Evolutionary conservation across 2,329 filamentous ascomycete species (phyloP).

Genomic region (Gyromitra esculenta): DNA sequence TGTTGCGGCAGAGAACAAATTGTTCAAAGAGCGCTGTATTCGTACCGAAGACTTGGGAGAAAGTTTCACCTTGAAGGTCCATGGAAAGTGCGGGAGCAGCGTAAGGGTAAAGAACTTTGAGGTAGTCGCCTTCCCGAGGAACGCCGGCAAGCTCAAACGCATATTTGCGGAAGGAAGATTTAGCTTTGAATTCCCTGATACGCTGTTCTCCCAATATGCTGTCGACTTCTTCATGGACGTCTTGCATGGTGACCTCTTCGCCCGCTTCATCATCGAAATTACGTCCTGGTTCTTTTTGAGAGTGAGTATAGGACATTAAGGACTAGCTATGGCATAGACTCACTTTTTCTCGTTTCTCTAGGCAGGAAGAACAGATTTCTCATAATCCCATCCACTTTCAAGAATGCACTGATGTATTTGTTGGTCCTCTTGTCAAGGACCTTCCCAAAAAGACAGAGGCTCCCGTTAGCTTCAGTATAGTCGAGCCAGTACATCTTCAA

Average conservation of each 20-base stretch:
- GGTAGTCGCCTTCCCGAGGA: constrained; percentile 87
- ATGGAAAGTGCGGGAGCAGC: constrained; percentile 78
- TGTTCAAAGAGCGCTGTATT: constrained; percentile 97
- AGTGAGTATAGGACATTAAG: constrained; percentile 16
- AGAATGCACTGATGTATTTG: constrained; percentile 86
- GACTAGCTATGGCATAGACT: constrained; percentile 9
- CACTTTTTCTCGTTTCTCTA: constrained; percentile 69
- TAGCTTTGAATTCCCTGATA: constrained; percentile 92
- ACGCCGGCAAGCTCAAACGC: constrained; percentile 90
- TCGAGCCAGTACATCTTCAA: constrained; percentile 97
- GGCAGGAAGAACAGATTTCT: constrained; percentile 94
- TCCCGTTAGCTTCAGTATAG: constrained; percentile 91
- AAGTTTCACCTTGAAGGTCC: constrained; percentile 81
- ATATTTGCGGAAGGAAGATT: constrained; percentile 87
- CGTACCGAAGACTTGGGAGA: constrained; percentile 90
- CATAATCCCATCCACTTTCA: constrained; percentile 94
- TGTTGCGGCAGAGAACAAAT: constrained; percentile 97
- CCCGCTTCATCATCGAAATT: constrained; percentile 70
- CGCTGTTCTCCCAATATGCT: constrained; percentile 85
- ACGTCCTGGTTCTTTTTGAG: constrained; percentile 58
- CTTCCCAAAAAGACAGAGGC: constrained; percentile 93
- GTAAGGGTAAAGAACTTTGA: constrained; percentile 97
- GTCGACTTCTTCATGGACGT: constrained; percentile 91
- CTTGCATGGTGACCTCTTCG: constrained; percentile 83
- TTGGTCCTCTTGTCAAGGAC: constrained; percentile 80